phyloP scores from a whole-genome alignment of 352 stramenopile species.

The Pelagophyceae sp. region DNA sequence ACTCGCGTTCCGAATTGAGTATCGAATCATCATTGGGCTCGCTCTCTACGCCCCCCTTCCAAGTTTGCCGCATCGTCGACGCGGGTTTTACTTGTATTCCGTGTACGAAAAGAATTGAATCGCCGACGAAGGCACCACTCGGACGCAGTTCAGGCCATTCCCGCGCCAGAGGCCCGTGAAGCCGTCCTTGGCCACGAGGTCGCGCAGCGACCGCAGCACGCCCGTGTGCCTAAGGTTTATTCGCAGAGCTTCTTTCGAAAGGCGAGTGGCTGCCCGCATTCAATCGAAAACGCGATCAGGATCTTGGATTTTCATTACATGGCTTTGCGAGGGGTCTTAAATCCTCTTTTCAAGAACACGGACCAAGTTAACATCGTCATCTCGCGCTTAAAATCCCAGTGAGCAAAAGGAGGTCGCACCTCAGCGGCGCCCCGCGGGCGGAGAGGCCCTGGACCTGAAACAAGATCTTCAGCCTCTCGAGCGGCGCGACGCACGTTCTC shows the following conservation, averaged over 20 bases:
- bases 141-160: constrained; percentile 34
- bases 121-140: constrained; percentile 31
- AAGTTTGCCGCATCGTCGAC: no score
- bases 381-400: no score
- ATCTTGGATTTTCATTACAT: no score
- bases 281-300: no score
- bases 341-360: no score
- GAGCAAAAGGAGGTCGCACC: not conserved
- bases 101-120: constrained; percentile 35
- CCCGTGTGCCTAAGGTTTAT: not conserved
- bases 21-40: no score
- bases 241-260: no score
- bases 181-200: constrained; percentile 25
- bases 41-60: no score
- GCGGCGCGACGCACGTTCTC: constrained; percentile 64
- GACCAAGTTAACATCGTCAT: no score
- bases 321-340: no score
- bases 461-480: constrained; percentile 75
- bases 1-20: no score
- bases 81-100: constrained; percentile 34
- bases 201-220: constrained; percentile 15
- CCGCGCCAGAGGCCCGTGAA: constrained; percentile 29
- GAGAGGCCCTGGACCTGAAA: constrained; percentile 53
- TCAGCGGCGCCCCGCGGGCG: not conserved
- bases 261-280: no score